A percentile compares a stretch with the other conserved stretches of the same genome.
Evolutionary conservation across 768 basidiomycete genomes (phyloP).

Genomic region (Lentinus brumalis): DNA sequence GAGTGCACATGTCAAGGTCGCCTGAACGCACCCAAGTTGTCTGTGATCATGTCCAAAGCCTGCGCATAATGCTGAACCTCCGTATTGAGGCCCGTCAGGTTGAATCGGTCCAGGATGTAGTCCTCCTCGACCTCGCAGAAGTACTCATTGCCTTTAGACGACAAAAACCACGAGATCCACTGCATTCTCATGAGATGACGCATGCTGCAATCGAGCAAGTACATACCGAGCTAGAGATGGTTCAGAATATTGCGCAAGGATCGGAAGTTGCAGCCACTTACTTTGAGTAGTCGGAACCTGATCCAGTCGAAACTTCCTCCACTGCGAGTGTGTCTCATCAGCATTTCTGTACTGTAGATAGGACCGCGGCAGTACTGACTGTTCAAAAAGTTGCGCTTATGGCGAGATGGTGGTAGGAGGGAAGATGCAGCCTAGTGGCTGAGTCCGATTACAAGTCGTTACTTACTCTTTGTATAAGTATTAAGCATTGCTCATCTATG

Average conservation of each 20-base stretch:
- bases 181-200: conserved; percentile 30
- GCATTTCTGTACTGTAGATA: no score
- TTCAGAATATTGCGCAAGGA: conserved; percentile 23
- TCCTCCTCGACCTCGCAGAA: conserved; percentile 99
- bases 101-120: conserved; percentile 98
- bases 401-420: no score
- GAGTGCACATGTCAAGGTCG: not conserved
- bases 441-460: no score
- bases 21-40: conserved; percentile 75
- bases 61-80: conserved; percentile 95
- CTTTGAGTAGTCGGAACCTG: conserved; percentile 97
- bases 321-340: conserved; percentile 40
- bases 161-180: conserved; percentile 99
- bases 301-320: conserved; percentile 89
- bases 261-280: conserved; percentile 40
- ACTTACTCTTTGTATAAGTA: no score
- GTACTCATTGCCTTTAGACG: conserved; percentile 98
- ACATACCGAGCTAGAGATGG: conserved; percentile 21
- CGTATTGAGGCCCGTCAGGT: conserved; percentile 94
- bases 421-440: no score
- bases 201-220: not conserved
- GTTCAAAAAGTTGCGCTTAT: no score
- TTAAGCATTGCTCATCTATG: no score
- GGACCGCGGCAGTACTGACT: not conserved
- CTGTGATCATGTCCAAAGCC: conserved; percentile 94